These are phyloP conservation scores for Neoboletus subvelutipes DNA, from an alignment of 768 basidiomycete genomes.

Conservation along the genomic window DNA sequence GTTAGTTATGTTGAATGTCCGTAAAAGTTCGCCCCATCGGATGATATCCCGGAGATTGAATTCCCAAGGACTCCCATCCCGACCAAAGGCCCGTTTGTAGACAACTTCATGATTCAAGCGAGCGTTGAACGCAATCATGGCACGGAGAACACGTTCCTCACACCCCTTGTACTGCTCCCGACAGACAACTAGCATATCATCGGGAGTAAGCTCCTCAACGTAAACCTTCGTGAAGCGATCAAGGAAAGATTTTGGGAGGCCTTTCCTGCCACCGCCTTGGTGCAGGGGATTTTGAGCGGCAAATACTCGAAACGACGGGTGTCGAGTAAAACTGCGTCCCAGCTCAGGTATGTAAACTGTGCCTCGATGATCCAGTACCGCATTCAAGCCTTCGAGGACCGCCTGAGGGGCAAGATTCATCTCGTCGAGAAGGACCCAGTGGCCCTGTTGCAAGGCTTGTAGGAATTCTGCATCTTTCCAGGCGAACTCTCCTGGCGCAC, in stretches of 20 bases:
- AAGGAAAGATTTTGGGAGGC: slow-evolving; percentile 94
- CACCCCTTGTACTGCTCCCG: slow-evolving; percentile 66
- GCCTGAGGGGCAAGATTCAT: slow-evolving; percentile 99
- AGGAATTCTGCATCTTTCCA: slow-evolving; percentile 99
- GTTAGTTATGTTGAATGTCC: slow-evolving; percentile 26
- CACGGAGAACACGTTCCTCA: slow-evolving; percentile 50
- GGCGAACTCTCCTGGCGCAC: slow-evolving; percentile 86
- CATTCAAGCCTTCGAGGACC: slow-evolving; percentile 94
- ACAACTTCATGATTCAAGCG: slow-evolving; percentile 67
- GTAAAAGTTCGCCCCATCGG: slow-evolving; percentile 74
- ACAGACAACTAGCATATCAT: slow-evolving; percentile 80
- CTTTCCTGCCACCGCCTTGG: slow-evolving; percentile 97
- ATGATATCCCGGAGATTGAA: slow-evolving; percentile 95
- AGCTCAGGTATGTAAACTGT: slow-evolving; percentile 94
- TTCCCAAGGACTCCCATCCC: slow-evolving; percentile 91
- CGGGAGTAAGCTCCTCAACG: slow-evolving; percentile 75
- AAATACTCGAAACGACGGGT: slow-evolving; percentile 95
- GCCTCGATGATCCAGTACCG: slow-evolving; percentile 93
- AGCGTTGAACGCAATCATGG: slow-evolving; percentile 84
- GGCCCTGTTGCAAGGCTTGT: slow-evolving; percentile 88
- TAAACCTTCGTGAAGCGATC: slow-evolving; percentile 99
- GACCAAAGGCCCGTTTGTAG: slow-evolving; percentile 63
- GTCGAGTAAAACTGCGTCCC: slow-evolving; percentile 80
- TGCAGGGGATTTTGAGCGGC: slow-evolving; percentile 96
- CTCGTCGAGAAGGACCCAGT: slow-evolving; percentile 97